A percentile compares a stretch with the other conserved stretches of the same genome.
Evolutionary conservation across 208 protist genomes (phyloP).

Genomic region (Leishmania braziliensis): DNA sequence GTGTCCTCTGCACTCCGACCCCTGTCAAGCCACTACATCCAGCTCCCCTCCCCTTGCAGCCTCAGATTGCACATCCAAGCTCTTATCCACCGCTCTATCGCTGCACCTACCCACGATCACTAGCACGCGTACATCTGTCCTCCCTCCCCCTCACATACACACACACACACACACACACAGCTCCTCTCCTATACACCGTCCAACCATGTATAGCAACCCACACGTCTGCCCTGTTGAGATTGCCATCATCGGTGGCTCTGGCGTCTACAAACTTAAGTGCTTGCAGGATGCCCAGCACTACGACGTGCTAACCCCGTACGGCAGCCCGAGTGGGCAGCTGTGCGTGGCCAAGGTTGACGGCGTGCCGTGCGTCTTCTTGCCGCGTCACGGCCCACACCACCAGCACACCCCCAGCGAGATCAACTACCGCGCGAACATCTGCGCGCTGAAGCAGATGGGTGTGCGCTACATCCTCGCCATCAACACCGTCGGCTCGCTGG

Average conservation of each 20-base stretch:
- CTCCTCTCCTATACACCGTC: neutral
- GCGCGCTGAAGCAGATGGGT: slow-evolving; percentile 88
- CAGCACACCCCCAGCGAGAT: slow-evolving; percentile 81
- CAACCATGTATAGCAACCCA: slow-evolving; percentile 47
- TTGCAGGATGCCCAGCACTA: slow-evolving; percentile 53
- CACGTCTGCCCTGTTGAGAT: slow-evolving; percentile 52
- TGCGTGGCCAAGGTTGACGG: slow-evolving; percentile 66
- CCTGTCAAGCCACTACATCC: neutral
- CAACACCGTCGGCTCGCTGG: slow-evolving; percentile 89
- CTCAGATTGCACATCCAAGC: neutral
- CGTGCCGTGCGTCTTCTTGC: slow-evolving; percentile 82
- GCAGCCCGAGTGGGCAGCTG: slow-evolving; percentile 63
- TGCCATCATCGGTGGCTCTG: slow-evolving; percentile 89
- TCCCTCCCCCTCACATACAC: neutral
- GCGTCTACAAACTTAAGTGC: slow-evolving; percentile 79
- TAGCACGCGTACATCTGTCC: too few relatives aligned
- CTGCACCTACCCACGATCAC: neutral
- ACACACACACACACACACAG: slow-evolving; percentile 6
- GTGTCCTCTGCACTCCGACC: neutral
- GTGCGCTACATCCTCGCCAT: slow-evolving; percentile 84
- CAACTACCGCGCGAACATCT: slow-evolving; percentile 93
- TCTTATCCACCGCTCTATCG: neutral
- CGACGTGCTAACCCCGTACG: slow-evolving; percentile 88
- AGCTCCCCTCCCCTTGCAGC: neutral
- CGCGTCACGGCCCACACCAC: slow-evolving; percentile 87